Base-by-base conservation (phyloP, 208 protist species). In the Eutreptiella sp. region DNA sequence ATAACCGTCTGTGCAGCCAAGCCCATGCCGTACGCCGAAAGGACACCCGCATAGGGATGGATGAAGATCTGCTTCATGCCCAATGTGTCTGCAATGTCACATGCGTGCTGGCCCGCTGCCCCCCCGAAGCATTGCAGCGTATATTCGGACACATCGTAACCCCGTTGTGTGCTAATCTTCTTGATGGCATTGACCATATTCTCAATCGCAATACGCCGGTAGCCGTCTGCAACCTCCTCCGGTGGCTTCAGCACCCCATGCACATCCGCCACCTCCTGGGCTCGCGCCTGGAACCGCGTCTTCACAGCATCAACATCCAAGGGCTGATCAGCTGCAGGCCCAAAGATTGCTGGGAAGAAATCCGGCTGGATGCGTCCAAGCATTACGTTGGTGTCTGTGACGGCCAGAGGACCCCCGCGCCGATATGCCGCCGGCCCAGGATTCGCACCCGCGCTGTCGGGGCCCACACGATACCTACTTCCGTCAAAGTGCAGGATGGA, bases 341-440 rank as follows among this genome's bases (percentile, higher is more conserved):
- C 93, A 72, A 97, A 97, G 55, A 96, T 91, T n/a, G 79, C 63
- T n/a, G 93, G 91, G 48, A 97, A 97, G 62, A 76, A 85, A 23
- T 88, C 76, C 1, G 88, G 79, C 31, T 86, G 48, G n/a, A 97
- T 47, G 29, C 88, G 71, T 39, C 93, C 91, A 1, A 97, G 70
- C 21, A 94, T 58, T 0, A 96, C 53, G 70, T 97, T 97, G 19
- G 91, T 90, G 66, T 97, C 93, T 0, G 93, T 96, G 29, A 96
- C 80, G 9, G 92, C 79, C 16, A 97, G 75, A 1, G 78, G 62
- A 1, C 90, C 89, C 28, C 81, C 81, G 60, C 94, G 93, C 59
- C 89, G 81, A 72, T 97, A 96, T 73, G 89, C 96, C 7, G 89
- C 87, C 2, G 91, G 90, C 0, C 92, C 88, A 9, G 87, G 84